Conservation (phyloP, 1,284 basidiomycete species). For the Rugosomyces carneus region DNA sequence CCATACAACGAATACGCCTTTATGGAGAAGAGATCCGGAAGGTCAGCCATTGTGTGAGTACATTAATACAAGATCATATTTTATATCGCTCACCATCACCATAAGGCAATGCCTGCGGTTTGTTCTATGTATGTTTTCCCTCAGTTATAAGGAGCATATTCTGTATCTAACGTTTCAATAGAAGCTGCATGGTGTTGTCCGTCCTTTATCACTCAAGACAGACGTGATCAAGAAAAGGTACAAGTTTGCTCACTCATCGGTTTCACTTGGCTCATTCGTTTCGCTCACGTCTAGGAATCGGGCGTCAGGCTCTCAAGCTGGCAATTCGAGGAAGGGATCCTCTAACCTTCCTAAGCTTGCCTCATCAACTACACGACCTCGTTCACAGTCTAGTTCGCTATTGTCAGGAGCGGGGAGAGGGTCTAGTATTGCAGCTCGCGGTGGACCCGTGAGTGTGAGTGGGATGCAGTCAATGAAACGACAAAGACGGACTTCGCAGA, state of each 20-base stretch:
- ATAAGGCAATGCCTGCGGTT: constrained; percentile 77
- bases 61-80: constrained; percentile 8
- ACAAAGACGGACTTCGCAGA: constrained; percentile 67
- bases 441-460: constrained; percentile 26
- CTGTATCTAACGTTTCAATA: constrained; percentile 17
- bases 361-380: constrained; percentile 57
- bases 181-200: constrained; percentile 94
- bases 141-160: constrained; percentile 4
- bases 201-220: constrained; percentile 91
- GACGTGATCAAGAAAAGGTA: constrained; percentile 98
- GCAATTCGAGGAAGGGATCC: constrained; percentile 55
- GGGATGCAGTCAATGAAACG: constrained; percentile 61
- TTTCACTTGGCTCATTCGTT: constrained; percentile 7
- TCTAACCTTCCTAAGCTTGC: constrained; percentile 63
- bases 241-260: constrained; percentile 22
- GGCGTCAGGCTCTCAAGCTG: constrained; percentile 64
- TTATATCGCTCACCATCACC: constrained; percentile 10
- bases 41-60: constrained; percentile 84
- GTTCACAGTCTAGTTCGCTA: constrained; percentile 57
- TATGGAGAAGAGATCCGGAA: constrained; percentile 94
- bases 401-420: constrained; percentile 39
- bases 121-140: constrained; percentile 80
- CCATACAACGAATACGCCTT: constrained; percentile 90
- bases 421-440: constrained; percentile 23
- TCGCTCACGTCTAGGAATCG: constrained; percentile 51